phyloP scores from a whole-genome alignment of 179 eudicot genomes.

The Carnegiea gigantea region DNA sequence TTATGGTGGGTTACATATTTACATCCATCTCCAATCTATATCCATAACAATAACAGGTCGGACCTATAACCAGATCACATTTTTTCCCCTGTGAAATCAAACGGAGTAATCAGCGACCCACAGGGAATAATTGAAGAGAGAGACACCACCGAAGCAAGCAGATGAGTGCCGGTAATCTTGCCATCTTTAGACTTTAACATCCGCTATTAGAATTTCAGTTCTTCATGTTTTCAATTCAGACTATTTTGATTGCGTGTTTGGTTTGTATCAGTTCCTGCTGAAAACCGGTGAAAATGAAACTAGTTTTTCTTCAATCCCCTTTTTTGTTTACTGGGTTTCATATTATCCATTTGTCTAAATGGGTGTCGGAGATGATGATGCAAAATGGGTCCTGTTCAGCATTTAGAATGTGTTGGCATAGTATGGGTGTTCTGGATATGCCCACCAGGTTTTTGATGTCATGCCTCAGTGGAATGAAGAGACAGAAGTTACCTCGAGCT shows the following conservation, averaged over 20 bases:
- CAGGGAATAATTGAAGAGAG: neutral
- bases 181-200: no score
- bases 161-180: conserved; percentile 17
- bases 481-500: neutral
- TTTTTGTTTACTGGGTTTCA: neutral
- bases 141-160: neutral
- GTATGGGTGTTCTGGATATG: neutral
- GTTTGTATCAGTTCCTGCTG: neutral
- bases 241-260: neutral
- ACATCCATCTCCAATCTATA: no score
- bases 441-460: conserved; percentile 19
- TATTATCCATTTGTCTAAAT: neutral
- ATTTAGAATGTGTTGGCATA: neutral
- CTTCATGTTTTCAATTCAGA: neutral
- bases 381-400: neutral
- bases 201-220: neutral
- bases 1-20: no score
- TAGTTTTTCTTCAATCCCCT: neutral
- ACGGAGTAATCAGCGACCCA: neutral
- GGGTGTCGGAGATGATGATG: no score
- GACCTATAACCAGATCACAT: neutral
- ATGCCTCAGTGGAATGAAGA: conserved; percentile 1
- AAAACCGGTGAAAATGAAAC: neutral
- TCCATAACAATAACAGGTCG: neutral
- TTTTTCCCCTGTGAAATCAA: neutral